Evolutionary conservation across 2,329 filamentous ascomycete species (phyloP).

Genomic region (Torrubiellomyces zombiae): DNA sequence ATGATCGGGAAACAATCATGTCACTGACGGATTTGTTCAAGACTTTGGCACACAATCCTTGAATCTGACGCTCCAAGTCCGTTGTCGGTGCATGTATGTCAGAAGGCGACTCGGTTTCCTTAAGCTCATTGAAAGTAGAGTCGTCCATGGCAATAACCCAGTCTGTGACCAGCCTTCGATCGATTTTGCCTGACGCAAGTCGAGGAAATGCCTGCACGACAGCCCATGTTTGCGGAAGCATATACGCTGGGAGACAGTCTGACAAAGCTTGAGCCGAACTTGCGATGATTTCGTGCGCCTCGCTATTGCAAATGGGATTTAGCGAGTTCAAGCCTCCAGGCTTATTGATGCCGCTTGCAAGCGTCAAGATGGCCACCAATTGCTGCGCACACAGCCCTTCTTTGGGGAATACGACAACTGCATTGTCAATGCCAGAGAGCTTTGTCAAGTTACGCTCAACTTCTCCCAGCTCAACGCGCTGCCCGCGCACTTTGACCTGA

Average conservation of each 20-base stretch:
- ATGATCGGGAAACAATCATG: background rate
- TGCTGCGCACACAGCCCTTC: slow-evolving; percentile 1
- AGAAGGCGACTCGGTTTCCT: background rate
- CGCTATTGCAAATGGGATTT: background rate
- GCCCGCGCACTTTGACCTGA: slow-evolving; percentile 2
- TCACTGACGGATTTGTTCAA: background rate
- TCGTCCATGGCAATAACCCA: background rate
- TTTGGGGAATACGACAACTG: background rate
- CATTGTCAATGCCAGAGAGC: background rate
- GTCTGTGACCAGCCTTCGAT: background rate
- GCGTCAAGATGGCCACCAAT: background rate
- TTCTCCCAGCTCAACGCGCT: slow-evolving; percentile 3
- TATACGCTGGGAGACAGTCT: slow-evolving; percentile 2
- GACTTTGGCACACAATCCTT: background rate
- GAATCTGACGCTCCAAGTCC: background rate
- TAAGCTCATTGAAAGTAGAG: background rate
- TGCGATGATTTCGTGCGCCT: background rate
- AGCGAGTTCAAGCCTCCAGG: background rate
- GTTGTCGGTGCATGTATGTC: background rate
- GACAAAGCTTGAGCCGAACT: background rate
- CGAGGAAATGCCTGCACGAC: background rate
- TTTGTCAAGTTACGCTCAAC: slow-evolving; percentile 1
- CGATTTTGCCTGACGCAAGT: background rate
- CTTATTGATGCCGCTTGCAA: background rate
- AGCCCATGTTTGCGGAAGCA: slow-evolving; percentile 2